A percentile compares a stretch with the other conserved stretches of the same genome.
Evolutionary conservation across 352 stramenopile species (phyloP).

Genomic region (Blastocystis sp.): DNA sequence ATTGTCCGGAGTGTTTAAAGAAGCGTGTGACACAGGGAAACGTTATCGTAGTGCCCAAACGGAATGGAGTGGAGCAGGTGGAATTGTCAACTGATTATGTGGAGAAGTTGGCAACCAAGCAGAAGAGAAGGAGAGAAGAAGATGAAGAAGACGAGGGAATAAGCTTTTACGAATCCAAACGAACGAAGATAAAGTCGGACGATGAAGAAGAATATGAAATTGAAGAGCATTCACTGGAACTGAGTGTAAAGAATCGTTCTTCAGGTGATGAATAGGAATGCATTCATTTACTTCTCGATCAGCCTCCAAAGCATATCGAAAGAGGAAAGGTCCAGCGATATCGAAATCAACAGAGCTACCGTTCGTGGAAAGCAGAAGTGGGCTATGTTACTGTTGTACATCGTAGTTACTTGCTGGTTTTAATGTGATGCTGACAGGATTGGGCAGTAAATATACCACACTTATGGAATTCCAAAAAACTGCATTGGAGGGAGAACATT

Average conservation of each 20-base stretch:
- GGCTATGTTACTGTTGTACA: not conserved
- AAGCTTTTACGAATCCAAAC: conserved; percentile 34
- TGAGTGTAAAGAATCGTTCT: not conserved
- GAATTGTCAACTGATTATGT: not conserved
- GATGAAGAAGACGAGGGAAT: not conserved
- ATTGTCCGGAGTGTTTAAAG: conserved; percentile 53
- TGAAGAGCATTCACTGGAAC: not conserved
- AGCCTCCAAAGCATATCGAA: conserved; percentile 29
- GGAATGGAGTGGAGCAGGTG: not conserved
- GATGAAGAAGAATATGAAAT: not conserved
- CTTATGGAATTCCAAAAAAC: not conserved
- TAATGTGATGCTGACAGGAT: conserved; percentile 1
- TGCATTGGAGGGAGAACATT: not conserved
- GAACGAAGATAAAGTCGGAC: not conserved
- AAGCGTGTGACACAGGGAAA: conserved; percentile 25
- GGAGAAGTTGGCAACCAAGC: not conserved
- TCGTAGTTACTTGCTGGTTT: conserved; percentile 4
- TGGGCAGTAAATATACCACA: not conserved
- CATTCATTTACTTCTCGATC: not conserved
- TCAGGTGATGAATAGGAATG: not conserved
- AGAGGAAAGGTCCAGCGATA: conserved; percentile 18
- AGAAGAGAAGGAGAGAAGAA: not conserved
- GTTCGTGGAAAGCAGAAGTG: not conserved
- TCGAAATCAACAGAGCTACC: not conserved
- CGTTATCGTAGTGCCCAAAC: not conserved